Evolutionary conservation across 1,284 basidiomycete species (phyloP).

Genomic region (Testicularia cyperi): DNA sequence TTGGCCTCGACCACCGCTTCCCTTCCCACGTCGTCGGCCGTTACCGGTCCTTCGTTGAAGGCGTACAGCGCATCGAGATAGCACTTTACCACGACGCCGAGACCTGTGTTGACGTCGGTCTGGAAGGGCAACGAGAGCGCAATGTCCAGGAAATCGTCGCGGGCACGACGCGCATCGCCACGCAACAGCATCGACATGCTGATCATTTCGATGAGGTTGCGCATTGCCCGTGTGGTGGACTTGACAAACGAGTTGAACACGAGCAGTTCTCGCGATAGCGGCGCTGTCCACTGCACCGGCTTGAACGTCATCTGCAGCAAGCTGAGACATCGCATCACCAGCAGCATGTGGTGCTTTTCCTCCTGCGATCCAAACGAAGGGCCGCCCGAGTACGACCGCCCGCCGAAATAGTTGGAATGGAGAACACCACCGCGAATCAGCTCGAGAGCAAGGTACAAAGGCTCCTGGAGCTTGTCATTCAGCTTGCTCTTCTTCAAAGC

Average conservation of each 20-base stretch:
- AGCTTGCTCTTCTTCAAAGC: slow-evolving; percentile 76
- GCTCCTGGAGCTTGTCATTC: slow-evolving; percentile 98
- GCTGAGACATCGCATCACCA: slow-evolving; percentile 93
- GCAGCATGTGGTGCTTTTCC: slow-evolving; percentile 74
- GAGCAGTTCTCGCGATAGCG: slow-evolving; percentile 88
- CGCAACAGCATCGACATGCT: slow-evolving; percentile 88
- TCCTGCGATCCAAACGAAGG: slow-evolving; percentile 75
- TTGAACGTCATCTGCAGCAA: slow-evolving; percentile 91
- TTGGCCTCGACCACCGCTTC: slow-evolving; percentile 81
- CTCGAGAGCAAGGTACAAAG: slow-evolving; percentile 86
- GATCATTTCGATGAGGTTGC: slow-evolving; percentile 86
- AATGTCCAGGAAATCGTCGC: slow-evolving; percentile 91
- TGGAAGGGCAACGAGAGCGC: slow-evolving; percentile 76
- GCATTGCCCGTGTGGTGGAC: slow-evolving; percentile 81
- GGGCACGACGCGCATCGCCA: slow-evolving; percentile 76
- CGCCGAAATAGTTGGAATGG: slow-evolving; percentile 88
- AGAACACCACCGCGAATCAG: slow-evolving; percentile 86
- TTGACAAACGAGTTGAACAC: slow-evolving; percentile 98
- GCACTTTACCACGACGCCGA: slow-evolving; percentile 91
- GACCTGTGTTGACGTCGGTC: slow-evolving; percentile 92
- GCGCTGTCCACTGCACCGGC: slow-evolving; percentile 68
- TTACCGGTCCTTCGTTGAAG: slow-evolving; percentile 69
- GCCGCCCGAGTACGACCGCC: slow-evolving; percentile 84
- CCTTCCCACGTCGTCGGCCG: slow-evolving; percentile 65
- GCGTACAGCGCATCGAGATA: slow-evolving; percentile 78